Evolutionary conservation across 176 grass and related monocot genomes (phyloP).

Genomic region (Otatea glauca): DNA sequence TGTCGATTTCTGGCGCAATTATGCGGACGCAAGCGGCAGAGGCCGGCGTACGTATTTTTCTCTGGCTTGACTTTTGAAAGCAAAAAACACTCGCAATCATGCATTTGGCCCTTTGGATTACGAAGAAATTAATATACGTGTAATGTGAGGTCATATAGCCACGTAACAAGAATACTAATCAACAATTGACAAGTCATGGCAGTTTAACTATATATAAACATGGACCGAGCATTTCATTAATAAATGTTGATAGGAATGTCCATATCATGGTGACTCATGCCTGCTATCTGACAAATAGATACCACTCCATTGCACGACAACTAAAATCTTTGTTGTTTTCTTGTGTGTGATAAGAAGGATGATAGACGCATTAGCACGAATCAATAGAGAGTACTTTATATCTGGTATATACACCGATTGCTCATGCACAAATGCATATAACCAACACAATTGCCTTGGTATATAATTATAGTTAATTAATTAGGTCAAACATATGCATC

Average conservation of each 20-base stretch:
- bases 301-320: background rate
- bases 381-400: background rate
- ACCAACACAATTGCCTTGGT: background rate
- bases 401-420: slow-evolving; percentile 8
- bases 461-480: background rate
- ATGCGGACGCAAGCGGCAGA: background rate
- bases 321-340: background rate
- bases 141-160: background rate
- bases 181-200: background rate
- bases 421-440: background rate
- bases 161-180: background rate
- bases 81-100: background rate
- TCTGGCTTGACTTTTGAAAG: background rate
- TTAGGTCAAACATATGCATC: slow-evolving; percentile 1
- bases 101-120: background rate
- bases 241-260: background rate
- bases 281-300: slow-evolving; percentile 38
- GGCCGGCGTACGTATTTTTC: background rate
- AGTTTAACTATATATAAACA: background rate
- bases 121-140: background rate
- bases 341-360: background rate
- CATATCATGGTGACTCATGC: slow-evolving; percentile 36
- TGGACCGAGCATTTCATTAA: slow-evolving; percentile 26
- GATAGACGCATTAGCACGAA: background rate
- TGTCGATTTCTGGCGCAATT: background rate